Base-by-base conservation (phyloP, 2,329 filamentous ascomycete species). In the Colletotrichum horii region DNA sequence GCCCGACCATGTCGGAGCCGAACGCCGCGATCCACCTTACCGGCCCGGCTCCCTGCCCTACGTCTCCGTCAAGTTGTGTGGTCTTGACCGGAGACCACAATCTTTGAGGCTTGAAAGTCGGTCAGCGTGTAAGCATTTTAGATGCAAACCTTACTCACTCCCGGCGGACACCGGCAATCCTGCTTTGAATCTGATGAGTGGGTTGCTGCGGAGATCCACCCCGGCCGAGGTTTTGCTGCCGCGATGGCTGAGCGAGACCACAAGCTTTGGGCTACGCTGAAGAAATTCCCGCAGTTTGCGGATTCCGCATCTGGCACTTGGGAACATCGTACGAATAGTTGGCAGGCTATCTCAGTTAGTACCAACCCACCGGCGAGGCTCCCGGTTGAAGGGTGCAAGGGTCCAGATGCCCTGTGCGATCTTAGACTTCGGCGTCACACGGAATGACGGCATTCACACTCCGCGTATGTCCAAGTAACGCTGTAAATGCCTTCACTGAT, bases 1-100 rank as follows among this genome's bases (percentile, higher is more conserved):
- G 64, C 8, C 58, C 43, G 68, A 22, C 19, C 11, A 52, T 4
- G 14, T 71, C 68, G 68, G 68, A 26, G 60, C 68, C 68, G 68
- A 71, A 58, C 14, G 68, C 60, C 43, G 58, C 26, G 14, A 36
- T 28, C 36, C 26, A 34, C 19, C 26, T 3, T 5, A 22, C 24
- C n/a, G 22, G 28, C 22, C 30, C 38, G 36, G 24, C 15, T 9
- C 15, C 16, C n/a, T 55, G 15, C 15, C 26, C 19, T 28, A 9
- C 11, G 1, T 11, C 24, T 28, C 55, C 14, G 26, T 58, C 55
- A 15, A 58, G 26, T 24, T 58, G 22, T 24, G 26, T 22, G 5
- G 52, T 3, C 0, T 56, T 28, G 0, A 26, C 52, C 26, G 22
- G 22, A 26, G 26, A 56, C 22, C 2, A 56, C 22, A 26, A 22